Conservation (phyloP, 2,329 filamentous ascomycete species). For the Paracamarosporium sp. region DNA sequence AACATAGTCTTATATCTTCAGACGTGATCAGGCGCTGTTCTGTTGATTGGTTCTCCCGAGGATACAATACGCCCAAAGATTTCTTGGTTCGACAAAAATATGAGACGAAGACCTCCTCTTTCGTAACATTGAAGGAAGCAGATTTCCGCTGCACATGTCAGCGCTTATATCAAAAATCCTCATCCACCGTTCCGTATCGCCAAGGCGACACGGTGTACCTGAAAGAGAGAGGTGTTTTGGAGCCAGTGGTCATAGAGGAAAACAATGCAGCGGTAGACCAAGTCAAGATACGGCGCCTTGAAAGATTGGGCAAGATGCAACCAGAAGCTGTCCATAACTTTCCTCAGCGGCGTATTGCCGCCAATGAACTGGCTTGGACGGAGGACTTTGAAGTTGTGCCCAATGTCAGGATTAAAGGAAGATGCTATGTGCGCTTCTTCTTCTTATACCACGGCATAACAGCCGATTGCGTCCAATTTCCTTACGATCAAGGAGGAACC, state of each 20-base stretch:
- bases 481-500: conserved; percentile 70
- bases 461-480: conserved; percentile 57
- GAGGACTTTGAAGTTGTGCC: conserved; percentile 51
- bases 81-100: conserved; percentile 78
- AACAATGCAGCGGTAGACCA: conserved; percentile 29
- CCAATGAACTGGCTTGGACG: conserved; percentile 68
- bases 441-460: conserved; percentile 51
- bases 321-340: conserved; percentile 35
- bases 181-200: conserved; percentile 41
- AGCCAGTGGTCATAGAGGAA: conserved; percentile 67
- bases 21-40: conserved; percentile 65
- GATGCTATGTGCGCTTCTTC: conserved; percentile 67
- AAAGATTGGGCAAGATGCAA: conserved; percentile 54
- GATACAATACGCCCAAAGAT: conserved; percentile 49
- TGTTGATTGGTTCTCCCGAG: conserved; percentile 64
- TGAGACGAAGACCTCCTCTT: conserved; percentile 64
- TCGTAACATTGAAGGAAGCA: conserved; percentile 62
- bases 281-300: conserved; percentile 59
- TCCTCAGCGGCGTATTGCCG: conserved; percentile 36
- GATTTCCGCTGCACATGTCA: conserved; percentile 64
- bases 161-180: conserved; percentile 10
- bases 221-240: conserved; percentile 50
- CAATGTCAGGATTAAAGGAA: conserved; percentile 55
- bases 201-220: conserved; percentile 69
- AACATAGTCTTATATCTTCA: conserved; percentile 58